These are phyloP conservation scores for Nigrograna mackinnonii DNA, from an alignment of 2,329 filamentous ascomycete genomes.

Conservation along the genomic window DNA sequence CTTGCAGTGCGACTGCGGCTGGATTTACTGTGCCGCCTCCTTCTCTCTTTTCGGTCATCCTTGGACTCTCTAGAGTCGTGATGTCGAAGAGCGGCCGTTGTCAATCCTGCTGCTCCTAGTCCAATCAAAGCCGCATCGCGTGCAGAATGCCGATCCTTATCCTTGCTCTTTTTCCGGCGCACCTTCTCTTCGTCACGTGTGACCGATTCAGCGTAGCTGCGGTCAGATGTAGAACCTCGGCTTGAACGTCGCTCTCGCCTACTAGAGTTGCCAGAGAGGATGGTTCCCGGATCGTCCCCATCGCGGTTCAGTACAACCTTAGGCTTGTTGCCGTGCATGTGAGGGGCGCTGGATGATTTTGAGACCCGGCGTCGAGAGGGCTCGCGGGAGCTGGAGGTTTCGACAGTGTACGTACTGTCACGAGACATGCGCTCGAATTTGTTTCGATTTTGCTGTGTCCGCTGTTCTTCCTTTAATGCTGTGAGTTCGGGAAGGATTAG, in stretches of 20 bases:
- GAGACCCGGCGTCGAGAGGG: conserved; percentile 58
- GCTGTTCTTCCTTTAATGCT: conserved; percentile 87
- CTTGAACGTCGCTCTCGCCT: conserved; percentile 59
- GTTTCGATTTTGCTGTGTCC: conserved; percentile 71
- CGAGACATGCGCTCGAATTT: conserved; percentile 66
- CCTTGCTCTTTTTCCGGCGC: conserved; percentile 58
- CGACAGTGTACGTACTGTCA: conserved; percentile 57
- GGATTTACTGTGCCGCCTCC: conserved; percentile 52
- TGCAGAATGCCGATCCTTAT: conserved; percentile 44
- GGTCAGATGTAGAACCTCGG: conserved; percentile 53
- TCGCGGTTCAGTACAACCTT: conserved; percentile 64
- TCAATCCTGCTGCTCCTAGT: conserved; percentile 59
- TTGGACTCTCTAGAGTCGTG: conserved; percentile 64
- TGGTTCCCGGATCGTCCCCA: conserved; percentile 61
- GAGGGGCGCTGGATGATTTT: conserved; percentile 64
- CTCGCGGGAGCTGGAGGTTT: conserved; percentile 54
- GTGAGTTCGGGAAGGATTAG: conserved; percentile 91
- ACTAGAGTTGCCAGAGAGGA: conserved; percentile 59
- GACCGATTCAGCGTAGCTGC: conserved; percentile 37
- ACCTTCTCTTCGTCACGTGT: conserved; percentile 52
- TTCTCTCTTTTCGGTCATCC: conserved; percentile 46
- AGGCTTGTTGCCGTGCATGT: conserved; percentile 59
- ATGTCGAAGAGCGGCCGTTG: conserved; percentile 64
- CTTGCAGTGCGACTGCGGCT: conserved; percentile 57
- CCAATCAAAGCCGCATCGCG: conserved; percentile 60